Conservation (phyloP, 1,284 basidiomycete genomes). For the Cerrena zonata region DNA sequence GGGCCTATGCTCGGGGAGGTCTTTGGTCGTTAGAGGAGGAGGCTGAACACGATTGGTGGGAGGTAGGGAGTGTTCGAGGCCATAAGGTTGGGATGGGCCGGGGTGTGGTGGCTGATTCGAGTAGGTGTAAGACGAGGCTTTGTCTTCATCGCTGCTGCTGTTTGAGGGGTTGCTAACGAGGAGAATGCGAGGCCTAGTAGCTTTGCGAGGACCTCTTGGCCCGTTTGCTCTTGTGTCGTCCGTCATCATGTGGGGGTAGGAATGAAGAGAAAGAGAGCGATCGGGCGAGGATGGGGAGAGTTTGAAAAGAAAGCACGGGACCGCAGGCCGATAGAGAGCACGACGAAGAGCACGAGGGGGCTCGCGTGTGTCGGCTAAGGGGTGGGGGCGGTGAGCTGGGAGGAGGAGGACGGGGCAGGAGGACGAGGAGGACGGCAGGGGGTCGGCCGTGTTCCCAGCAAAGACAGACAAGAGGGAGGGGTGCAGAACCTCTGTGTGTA, state of each 20-base stretch:
- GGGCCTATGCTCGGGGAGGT: conserved; percentile 29
- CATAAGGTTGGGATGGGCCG: conserved; percentile 19
- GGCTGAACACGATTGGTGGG: conserved; percentile 13
- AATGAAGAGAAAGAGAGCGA: not conserved
- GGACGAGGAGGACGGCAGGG: conserved; percentile 7
- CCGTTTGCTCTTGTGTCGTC: conserved; percentile 38
- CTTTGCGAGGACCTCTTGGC: conserved; percentile 14
- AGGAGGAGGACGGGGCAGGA: conserved; percentile 8
- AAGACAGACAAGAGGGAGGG: no score
- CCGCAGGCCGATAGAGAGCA: not conserved
- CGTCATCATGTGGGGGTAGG: conserved; percentile 29
- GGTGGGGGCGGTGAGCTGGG: conserved; percentile 9
- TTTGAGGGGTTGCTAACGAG: conserved; percentile 55
- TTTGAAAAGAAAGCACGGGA: not conserved
- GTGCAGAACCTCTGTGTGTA: no score
- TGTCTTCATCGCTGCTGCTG: conserved; percentile 41
- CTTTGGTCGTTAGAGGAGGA: conserved; percentile 34
- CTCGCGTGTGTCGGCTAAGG: conserved; percentile 16
- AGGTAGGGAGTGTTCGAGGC: conserved; percentile 11
- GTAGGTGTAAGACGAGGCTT: conserved; percentile 5
- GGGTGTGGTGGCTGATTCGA: conserved; percentile 17
- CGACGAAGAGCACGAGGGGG: conserved; percentile 4
- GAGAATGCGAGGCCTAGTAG: conserved; percentile 33
- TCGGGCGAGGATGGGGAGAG: not conserved
- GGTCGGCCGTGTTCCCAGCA: no score